Evolutionary conservation across 306 rosid species (phyloP).

Genomic region (Astragalus membranaceus): DNA sequence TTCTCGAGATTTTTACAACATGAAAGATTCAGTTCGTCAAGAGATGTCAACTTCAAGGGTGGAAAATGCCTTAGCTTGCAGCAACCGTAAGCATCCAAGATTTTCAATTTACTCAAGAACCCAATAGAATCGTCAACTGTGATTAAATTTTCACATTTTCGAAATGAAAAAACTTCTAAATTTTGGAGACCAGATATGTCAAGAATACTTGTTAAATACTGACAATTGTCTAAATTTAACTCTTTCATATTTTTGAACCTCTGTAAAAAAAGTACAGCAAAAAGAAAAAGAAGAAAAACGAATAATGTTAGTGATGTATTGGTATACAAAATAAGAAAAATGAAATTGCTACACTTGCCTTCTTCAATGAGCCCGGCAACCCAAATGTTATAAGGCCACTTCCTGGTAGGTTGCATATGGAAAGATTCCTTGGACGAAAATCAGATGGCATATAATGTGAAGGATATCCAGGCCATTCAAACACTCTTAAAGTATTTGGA

Average conservation of each 20-base stretch:
- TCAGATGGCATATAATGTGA: background rate
- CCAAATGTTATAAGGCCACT: background rate
- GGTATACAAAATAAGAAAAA: background rate
- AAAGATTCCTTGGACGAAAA: background rate
- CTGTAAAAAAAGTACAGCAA: background rate
- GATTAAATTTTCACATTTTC: background rate
- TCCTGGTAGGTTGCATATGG: background rate
- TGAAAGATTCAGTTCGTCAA: background rate
- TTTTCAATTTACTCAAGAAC: background rate
- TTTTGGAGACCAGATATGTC: background rate
- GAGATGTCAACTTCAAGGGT: background rate
- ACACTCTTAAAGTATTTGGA: background rate
- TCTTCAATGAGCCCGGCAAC: background rate
- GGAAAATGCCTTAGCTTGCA: background rate
- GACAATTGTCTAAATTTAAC: background rate
- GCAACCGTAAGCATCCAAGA: background rate
- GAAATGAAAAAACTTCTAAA: background rate
- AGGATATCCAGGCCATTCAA: background rate
- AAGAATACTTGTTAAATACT: background rate
- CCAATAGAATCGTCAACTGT: background rate
- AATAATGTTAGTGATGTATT: background rate
- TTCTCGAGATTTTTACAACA: background rate
- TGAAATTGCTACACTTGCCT: background rate
- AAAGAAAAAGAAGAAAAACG: background rate
- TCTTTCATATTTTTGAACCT: background rate